Conservation (phyloP, 1,139 yeast genomes). For the Hyphopichia wangnamkhiaoensis region DNA sequence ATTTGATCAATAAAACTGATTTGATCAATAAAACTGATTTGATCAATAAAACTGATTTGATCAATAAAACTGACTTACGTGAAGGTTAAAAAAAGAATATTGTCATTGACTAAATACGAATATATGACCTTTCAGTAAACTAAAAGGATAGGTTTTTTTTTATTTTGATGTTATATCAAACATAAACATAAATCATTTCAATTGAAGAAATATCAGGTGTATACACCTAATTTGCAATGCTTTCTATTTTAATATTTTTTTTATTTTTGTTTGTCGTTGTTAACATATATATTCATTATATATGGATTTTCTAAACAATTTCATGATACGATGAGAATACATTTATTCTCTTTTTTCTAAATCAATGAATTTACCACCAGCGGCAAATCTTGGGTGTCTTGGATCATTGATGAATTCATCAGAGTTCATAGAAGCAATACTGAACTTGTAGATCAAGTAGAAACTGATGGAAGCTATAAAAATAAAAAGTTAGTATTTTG, state of each 20-base stretch:
- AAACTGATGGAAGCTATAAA: conserved; percentile 44
- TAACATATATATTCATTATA: neutral
- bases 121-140: conserved; percentile 1
- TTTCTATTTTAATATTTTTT: neutral
- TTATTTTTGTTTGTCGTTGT: neutral
- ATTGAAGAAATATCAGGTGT: neutral
- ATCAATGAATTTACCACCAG: conserved; percentile 53
- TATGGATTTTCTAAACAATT: neutral
- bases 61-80: too few relatives aligned
- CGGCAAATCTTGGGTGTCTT: conserved; percentile 55
- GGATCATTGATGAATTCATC: conserved; percentile 54
- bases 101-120: neutral
- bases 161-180: too few relatives aligned
- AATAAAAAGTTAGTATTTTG: neutral
- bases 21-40: too few relatives aligned
- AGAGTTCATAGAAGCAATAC: conserved; percentile 47
- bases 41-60: too few relatives aligned
- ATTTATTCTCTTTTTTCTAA: conserved; percentile 38
- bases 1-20: too few relatives aligned
- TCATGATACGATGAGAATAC: neutral
- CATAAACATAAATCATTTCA: neutral
- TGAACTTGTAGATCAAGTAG: conserved; percentile 44
- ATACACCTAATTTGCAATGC: too few relatives aligned
- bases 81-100: neutral
- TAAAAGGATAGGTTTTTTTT: neutral